A percentile compares a stretch with the other conserved stretches of the same genome.
Evolutionary conservation across 2,329 filamentous ascomycete species (phyloP).

Genomic region (Dendryphion nanum): DNA sequence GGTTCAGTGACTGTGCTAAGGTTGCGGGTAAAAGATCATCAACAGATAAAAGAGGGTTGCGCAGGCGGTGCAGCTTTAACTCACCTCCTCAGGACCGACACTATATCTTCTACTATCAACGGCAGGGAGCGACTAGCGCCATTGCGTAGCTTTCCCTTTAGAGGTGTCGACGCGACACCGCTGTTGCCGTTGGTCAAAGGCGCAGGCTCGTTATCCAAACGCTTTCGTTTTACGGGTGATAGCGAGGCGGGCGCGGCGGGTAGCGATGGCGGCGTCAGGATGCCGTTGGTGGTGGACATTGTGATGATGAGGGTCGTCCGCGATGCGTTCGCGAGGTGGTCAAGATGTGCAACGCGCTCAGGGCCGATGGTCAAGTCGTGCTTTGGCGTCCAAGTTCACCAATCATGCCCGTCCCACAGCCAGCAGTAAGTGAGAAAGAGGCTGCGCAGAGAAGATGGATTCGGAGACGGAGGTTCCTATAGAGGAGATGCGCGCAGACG

Average conservation of each 20-base stretch:
- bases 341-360: constrained; percentile 33
- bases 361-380: constrained; percentile 21
- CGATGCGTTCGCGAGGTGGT: constrained; percentile 33
- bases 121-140: constrained; percentile 22
- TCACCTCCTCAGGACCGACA: constrained; percentile 44
- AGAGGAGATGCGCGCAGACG: no score
- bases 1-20: constrained; percentile 11
- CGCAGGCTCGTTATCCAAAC: constrained; percentile 33
- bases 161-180: no score
- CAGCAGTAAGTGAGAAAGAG: no score
- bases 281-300: constrained; percentile 37
- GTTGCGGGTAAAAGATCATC: no score
- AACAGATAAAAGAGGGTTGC: no score
- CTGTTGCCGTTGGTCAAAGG: constrained; percentile 23
- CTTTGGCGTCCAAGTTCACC: constrained; percentile 1
- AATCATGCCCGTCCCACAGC: no score
- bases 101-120: constrained; percentile 39
- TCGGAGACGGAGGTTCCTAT: no score
- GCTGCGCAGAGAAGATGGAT: no score
- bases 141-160: background rate
- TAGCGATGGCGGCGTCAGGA: constrained; percentile 32
- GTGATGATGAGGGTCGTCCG: constrained; percentile 23
- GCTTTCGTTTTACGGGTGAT: constrained; percentile 46
- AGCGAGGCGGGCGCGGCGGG: constrained; percentile 28
- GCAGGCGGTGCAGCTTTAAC: no score